Evolutionary conservation across 2,329 filamentous ascomycete genomes (phyloP).

Genomic region (Sporothrix phasma): DNA sequence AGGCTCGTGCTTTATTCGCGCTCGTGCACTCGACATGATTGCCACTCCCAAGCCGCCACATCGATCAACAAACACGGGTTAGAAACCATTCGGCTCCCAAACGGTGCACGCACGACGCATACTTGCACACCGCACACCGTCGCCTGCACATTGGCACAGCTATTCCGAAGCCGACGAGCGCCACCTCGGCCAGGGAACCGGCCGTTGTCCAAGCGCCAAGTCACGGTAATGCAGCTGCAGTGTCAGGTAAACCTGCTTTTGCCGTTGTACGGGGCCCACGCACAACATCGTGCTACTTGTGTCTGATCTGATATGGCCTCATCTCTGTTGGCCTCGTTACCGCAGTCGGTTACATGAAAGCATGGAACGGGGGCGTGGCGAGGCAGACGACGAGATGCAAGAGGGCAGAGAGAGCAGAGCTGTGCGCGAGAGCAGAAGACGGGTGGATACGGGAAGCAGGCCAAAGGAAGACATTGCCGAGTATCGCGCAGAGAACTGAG

Average conservation of each 20-base stretch:
- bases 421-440: neutral
- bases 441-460: neutral
- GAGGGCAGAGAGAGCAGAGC: neutral
- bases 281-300: neutral
- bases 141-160: neutral
- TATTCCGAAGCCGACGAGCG: neutral
- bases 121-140: no score
- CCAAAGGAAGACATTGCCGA: neutral
- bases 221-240: neutral
- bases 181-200: neutral
- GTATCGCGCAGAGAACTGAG: neutral
- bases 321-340: neutral
- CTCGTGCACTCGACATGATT: neutral
- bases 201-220: neutral
- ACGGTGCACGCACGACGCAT: no score
- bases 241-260: conserved; percentile 1
- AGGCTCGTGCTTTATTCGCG: neutral
- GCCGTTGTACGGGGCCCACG: neutral
- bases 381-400: neutral
- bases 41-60: neutral
- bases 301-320: neutral
- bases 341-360: neutral
- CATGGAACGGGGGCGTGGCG: neutral
- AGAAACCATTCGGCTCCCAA: neutral
- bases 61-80: neutral